Percentiles rank a stretch among this genome's conserved stretches.
phyloP scores from a whole-genome alignment of 306 rosid genomes.

The Abrus pulchellus region DNA sequence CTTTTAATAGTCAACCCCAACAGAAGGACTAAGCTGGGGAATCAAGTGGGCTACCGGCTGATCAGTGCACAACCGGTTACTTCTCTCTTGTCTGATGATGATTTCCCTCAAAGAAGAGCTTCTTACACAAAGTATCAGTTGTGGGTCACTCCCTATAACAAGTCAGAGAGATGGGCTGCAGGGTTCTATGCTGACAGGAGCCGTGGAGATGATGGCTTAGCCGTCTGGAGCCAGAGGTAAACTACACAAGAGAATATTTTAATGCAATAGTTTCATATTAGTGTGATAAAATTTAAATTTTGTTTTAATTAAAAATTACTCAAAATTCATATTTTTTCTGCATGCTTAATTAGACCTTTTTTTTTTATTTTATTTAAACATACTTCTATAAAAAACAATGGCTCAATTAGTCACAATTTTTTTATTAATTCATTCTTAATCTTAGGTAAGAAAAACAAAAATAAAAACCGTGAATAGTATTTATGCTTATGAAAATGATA shows the following conservation, averaged over 20 bases:
- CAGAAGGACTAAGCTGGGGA: constrained; percentile 69
- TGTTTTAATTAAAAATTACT: too few relatives aligned
- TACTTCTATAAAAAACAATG: too few relatives aligned
- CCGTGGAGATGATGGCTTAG: constrained; percentile 85
- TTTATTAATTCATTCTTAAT: too few relatives aligned
- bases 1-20: constrained; percentile 73
- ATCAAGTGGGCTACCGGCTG: constrained; percentile 80
- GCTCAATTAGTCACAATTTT: too few relatives aligned
- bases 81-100: constrained; percentile 69
- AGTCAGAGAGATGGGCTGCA: constrained; percentile 83
- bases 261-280: too few relatives aligned
- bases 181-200: constrained; percentile 88
- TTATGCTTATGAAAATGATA: too few relatives aligned
- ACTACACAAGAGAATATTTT: neutral
- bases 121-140: constrained; percentile 78
- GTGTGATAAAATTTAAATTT: too few relatives aligned
- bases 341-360: too few relatives aligned
- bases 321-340: too few relatives aligned
- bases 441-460: too few relatives aligned
- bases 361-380: too few relatives aligned
- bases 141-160: constrained; percentile 88
- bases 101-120: constrained; percentile 78
- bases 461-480: too few relatives aligned
- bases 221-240: constrained; percentile 85
- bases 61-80: constrained; percentile 63